Conservation (phyloP, 768 basidiomycete genomes). For the Candolleomyces aberdarensis region DNA sequence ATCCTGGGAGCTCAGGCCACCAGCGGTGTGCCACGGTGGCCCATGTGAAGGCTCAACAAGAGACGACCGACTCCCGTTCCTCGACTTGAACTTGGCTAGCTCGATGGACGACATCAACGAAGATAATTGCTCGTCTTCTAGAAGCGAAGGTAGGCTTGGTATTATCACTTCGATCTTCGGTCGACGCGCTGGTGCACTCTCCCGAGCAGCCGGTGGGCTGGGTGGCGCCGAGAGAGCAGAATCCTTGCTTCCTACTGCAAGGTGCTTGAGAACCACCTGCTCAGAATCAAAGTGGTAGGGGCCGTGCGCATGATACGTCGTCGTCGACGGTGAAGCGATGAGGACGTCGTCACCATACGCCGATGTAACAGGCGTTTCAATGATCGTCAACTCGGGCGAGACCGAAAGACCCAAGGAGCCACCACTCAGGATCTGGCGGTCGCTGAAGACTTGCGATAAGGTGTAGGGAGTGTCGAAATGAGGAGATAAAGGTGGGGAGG, state of each 20-base stretch:
- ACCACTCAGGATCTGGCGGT: not conserved
- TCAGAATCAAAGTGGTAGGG: not conserved
- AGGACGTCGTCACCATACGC: not conserved
- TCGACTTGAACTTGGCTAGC: not conserved
- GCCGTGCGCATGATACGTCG: not conserved
- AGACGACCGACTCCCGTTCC: not conserved
- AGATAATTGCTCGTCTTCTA: not conserved
- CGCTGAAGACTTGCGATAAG: not conserved
- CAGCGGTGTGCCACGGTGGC: no score
- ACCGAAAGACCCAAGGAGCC: constrained; percentile 1
- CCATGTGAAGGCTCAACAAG: not conserved
- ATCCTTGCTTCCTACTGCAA: no score
- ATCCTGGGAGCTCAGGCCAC: not conserved
- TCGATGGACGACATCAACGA: constrained; percentile 5
- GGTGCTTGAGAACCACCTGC: not conserved
- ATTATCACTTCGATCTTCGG: constrained; percentile 1
- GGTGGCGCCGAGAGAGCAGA: no score
- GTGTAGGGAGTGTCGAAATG: not conserved
- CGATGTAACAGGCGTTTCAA: constrained; percentile 2
- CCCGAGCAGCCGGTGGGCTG: no score
- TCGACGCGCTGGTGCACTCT: not conserved
- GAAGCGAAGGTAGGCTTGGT: not conserved
- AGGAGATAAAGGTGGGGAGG: not conserved
- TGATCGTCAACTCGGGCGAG: constrained; percentile 4
- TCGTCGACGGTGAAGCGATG: not conserved